These are phyloP conservation scores for Sclerotinia spermophila DNA, from an alignment of 2,329 filamentous ascomycete genomes.

Conservation along the genomic window DNA sequence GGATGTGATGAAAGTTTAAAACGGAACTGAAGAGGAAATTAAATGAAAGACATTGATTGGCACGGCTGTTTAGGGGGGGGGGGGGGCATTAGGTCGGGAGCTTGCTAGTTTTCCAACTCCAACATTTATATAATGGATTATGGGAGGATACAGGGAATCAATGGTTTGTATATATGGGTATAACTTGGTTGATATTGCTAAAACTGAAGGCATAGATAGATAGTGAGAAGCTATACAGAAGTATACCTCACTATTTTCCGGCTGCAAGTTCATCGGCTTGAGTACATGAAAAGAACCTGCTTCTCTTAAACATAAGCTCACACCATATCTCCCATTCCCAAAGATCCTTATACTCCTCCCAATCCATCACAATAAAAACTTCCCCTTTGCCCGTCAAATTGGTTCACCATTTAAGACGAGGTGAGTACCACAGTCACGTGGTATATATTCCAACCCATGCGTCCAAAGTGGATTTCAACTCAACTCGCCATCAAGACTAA, in stretches of 20 bases:
- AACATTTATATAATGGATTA: background rate
- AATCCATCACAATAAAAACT: background rate
- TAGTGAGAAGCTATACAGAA: background rate
- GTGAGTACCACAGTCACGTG: background rate
- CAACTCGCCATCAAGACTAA: background rate
- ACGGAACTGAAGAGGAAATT: background rate
- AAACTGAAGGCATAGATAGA: background rate
- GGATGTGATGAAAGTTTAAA: background rate
- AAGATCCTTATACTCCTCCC: background rate
- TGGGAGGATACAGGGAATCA: background rate
- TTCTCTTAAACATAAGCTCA: background rate
- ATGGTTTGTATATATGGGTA: background rate
- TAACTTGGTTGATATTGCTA: accelerated
- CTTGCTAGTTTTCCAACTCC: background rate
- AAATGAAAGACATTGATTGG: background rate
- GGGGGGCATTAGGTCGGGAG: background rate
- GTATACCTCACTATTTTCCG: background rate
- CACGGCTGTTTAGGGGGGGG: background rate
- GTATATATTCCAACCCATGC: background rate
- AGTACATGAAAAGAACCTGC: background rate
- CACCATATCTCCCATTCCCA: background rate
- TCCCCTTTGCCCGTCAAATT: background rate
- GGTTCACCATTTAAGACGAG: background rate
- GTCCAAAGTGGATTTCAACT: background rate
- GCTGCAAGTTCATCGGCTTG: background rate